Percentiles rank a stretch among this genome's conserved stretches.
Conservation (phyloP, 2,329 filamentous ascomycete species). For the Claviceps cyperi region DNA sequence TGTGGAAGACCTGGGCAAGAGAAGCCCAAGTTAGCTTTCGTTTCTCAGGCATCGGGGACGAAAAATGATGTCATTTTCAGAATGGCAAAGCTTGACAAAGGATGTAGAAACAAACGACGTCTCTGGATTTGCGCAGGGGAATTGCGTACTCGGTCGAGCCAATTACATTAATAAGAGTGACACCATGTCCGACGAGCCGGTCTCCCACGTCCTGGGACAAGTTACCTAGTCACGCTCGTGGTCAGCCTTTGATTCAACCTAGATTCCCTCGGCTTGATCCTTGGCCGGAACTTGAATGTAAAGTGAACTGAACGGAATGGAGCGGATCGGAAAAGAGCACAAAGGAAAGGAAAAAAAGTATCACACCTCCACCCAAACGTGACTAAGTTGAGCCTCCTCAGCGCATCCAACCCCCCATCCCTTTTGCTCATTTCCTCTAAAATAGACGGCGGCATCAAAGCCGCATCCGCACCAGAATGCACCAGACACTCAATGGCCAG, state of each 20-base stretch:
- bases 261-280: conserved; percentile 1
- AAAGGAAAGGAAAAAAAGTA: neutral
- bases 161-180: conserved; percentile 22
- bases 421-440: conserved; percentile 27
- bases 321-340: too few relatives aligned
- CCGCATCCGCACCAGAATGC: conserved; percentile 13
- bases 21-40: neutral
- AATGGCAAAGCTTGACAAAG: too few relatives aligned
- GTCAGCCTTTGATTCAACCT: neutral
- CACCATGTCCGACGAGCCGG: conserved; percentile 20
- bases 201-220: conserved; percentile 24
- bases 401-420: conserved; percentile 14
- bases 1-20: conserved; percentile 16
- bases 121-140: too few relatives aligned
- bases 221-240: conserved; percentile 15
- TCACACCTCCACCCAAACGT: conserved; percentile 24
- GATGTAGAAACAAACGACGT: too few relatives aligned
- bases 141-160: conserved; percentile 26
- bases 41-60: neutral
- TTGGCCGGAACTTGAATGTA: too few relatives aligned
- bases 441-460: conserved; percentile 24
- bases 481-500: conserved; percentile 18
- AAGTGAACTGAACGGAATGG: too few relatives aligned
- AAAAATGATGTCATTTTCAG: neutral
- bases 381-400: conserved; percentile 21